Evolutionary conservation across 2,329 filamentous ascomycete genomes (phyloP).

Genomic region (Amauroascus niger): DNA sequence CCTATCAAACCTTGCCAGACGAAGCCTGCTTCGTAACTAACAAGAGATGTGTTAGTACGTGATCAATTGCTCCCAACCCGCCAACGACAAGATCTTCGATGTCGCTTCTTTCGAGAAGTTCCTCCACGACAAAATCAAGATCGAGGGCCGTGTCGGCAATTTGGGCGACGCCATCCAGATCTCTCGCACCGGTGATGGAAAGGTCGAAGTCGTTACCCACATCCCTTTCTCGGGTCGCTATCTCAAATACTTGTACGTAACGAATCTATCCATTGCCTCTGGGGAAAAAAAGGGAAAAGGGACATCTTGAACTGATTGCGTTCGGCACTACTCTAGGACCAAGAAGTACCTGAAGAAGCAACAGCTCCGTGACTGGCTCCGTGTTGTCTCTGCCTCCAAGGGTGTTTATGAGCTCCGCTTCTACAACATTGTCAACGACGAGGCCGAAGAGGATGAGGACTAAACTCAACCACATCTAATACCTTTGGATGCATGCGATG

Average conservation of each 20-base stretch:
- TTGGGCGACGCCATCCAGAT: constrained; percentile 88
- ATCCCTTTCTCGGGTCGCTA: constrained; percentile 97
- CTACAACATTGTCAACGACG: constrained; percentile 99
- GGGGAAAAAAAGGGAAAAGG: background rate
- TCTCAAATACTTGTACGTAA: constrained; percentile 94
- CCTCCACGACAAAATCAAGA: constrained; percentile 99
- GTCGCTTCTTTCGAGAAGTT: constrained; percentile 98
- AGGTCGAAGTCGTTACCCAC: constrained; percentile 95
- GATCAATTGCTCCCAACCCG: constrained; percentile 98
- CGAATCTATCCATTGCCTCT: background rate
- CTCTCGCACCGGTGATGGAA: constrained; percentile 85
- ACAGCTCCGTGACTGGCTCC: constrained; percentile 99
- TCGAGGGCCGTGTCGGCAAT: constrained; percentile 96
- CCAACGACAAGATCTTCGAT: constrained; percentile 99
- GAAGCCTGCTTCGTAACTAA: background rate
- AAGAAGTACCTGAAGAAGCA: constrained; percentile 99
- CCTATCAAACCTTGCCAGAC: background rate
- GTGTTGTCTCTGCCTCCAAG: constrained; percentile 94
- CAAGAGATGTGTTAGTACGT: constrained; percentile 58
- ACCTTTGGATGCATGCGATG: constrained; percentile 1
- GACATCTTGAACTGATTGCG: background rate
- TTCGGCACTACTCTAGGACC: constrained; percentile 53
- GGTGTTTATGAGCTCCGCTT: constrained; percentile 99
- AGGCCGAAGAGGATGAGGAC: constrained; percentile 95
- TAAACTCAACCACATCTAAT: constrained; percentile 46